phyloP scores from a whole-genome alignment of 2,329 filamentous ascomycete species.

The Verticillium nubilum region DNA sequence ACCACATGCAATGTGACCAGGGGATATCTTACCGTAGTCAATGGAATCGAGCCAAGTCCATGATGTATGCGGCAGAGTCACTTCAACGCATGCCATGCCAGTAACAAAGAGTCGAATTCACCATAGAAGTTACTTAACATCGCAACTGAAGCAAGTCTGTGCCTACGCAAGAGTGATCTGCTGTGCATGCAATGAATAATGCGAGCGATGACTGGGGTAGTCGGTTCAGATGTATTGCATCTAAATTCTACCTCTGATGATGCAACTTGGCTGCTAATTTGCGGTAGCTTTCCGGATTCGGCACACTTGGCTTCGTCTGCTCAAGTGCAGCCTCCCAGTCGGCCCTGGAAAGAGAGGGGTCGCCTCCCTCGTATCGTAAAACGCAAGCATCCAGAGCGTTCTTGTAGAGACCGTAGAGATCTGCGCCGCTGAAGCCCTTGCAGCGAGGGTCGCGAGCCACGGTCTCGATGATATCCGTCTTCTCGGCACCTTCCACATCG shows the following conservation, averaged over 20 bases:
- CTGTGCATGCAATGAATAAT: too few relatives aligned
- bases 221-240: too few relatives aligned
- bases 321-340: conserved; percentile 50
- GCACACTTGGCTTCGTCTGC: conserved; percentile 45
- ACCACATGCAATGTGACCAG: too few relatives aligned
- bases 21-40: too few relatives aligned
- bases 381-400: conserved; percentile 41
- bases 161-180: too few relatives aligned
- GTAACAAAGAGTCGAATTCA: too few relatives aligned
- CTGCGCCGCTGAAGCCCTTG: conserved; percentile 68
- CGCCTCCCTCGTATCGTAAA: conserved; percentile 15
- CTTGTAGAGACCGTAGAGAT: conserved; percentile 42
- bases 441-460: conserved; percentile 66
- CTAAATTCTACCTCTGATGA: conserved; percentile 5
- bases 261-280: conserved; percentile 25
- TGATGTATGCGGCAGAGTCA: too few relatives aligned
- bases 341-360: conserved; percentile 25
- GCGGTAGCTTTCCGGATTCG: conserved; percentile 37
- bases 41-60: too few relatives aligned
- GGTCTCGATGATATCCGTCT: conserved; percentile 36
- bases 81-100: too few relatives aligned
- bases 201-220: too few relatives aligned
- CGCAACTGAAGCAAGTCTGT: too few relatives aligned
- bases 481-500: neutral
- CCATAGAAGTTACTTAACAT: too few relatives aligned